These are phyloP conservation scores for Trichoderma oligosporum DNA, from an alignment of 2,329 filamentous ascomycete genomes.

Conservation along the genomic window DNA sequence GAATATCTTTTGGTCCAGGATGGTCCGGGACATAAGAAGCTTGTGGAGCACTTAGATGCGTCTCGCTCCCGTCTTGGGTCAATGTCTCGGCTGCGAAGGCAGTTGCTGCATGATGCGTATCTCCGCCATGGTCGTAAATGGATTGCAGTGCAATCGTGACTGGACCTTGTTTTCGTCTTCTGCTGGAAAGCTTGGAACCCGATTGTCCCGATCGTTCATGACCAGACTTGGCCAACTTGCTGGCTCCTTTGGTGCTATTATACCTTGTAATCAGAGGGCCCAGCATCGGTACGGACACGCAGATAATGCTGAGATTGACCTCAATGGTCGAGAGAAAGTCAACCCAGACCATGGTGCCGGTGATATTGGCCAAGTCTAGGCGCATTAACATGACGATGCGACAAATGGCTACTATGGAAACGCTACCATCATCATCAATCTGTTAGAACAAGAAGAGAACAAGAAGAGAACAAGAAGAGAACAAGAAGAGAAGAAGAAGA, in stretches of 20 bases:
- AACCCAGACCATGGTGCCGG: constrained; percentile 26
- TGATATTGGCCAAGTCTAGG: constrained; percentile 26
- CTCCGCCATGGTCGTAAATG: neutral
- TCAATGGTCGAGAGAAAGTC: constrained; percentile 26
- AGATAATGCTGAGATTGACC: constrained; percentile 25
- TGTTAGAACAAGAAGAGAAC: neutral
- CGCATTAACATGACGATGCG: constrained; percentile 25
- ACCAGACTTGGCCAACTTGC: neutral
- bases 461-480: neutral
- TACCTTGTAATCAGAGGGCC: constrained; percentile 17
- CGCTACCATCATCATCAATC: constrained; percentile 17
- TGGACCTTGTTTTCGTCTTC: neutral
- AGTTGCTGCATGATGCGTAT: neutral
- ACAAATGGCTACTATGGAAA: constrained; percentile 26
- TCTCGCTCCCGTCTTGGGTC: constrained; percentile 8
- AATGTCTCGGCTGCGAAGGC: neutral
- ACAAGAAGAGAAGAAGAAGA: neutral
- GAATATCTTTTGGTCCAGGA: neutral
- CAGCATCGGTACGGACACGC: constrained; percentile 26
- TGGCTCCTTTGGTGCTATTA: neutral
- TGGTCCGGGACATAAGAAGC: neutral
- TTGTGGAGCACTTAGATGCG: neutral
- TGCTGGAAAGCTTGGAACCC: constrained; percentile 4
- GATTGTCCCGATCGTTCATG: neutral
- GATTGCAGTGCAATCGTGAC: constrained; percentile 9